A percentile compares a stretch with the other conserved stretches of the same genome.
Evolutionary conservation across 345 rosid species (phyloP).

Genomic region (Rhizophora mangle): DNA sequence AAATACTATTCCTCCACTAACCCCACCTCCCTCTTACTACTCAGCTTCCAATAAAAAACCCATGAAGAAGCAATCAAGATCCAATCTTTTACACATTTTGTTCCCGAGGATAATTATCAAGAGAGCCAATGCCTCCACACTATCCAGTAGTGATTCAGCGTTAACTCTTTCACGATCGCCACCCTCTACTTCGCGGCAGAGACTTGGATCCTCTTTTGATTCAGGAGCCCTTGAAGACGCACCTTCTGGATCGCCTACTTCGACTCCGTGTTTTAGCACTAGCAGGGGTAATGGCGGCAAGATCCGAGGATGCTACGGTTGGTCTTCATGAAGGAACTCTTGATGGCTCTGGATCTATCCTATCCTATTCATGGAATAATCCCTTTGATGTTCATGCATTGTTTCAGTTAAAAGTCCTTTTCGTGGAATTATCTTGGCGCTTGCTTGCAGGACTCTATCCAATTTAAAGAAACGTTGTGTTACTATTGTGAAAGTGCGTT

Average conservation of each 20-base stretch:
- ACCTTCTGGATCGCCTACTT: conserved; percentile 26
- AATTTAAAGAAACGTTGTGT: neutral
- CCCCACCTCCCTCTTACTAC: conserved; percentile 61
- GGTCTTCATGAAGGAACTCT: conserved; percentile 11
- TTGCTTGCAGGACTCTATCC: neutral
- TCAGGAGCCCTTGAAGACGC: conserved; percentile 29
- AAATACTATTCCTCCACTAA: conserved; percentile 47
- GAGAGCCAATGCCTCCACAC: conserved; percentile 6
- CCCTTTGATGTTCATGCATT: neutral
- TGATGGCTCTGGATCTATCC: conserved; percentile 10
- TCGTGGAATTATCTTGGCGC: neutral
- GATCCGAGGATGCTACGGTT: conserved; percentile 10
- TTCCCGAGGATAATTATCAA: conserved; percentile 33
- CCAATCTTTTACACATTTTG: conserved; percentile 29
- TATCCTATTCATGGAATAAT: neutral
- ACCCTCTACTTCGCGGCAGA: conserved; percentile 10
- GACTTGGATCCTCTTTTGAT: conserved; percentile 35
- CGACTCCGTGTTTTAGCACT: conserved; percentile 30
- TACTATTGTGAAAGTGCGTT: neutral
- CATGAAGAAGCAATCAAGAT: conserved; percentile 33
- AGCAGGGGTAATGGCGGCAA: conserved; percentile 3
- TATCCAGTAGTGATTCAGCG: neutral
- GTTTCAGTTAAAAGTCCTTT: neutral
- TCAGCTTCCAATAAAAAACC: conserved; percentile 8
- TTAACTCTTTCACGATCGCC: neutral